Conservation (phyloP, 2,329 filamentous ascomycete genomes). For the Exophiala sp. region DNA sequence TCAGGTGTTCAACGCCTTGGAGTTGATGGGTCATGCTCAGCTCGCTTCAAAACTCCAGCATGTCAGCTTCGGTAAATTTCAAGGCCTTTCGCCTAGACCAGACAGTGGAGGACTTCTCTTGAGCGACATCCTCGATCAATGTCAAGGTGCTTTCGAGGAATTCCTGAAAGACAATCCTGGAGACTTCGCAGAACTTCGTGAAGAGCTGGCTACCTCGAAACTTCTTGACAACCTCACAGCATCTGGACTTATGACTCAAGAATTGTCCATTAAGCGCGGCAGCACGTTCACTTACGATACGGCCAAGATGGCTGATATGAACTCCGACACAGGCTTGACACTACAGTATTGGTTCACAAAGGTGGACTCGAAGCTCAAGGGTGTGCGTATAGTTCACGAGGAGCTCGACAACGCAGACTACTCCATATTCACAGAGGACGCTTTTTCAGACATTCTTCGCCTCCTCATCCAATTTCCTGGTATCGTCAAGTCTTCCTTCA, state of each 20-base stretch:
- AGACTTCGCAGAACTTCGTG: slow-evolving; percentile 72
- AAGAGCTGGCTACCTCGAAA: slow-evolving; percentile 61
- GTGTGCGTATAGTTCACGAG: slow-evolving; percentile 51
- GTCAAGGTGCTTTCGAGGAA: slow-evolving; percentile 84
- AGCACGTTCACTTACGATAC: slow-evolving; percentile 66
- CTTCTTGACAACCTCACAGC: slow-evolving; percentile 80
- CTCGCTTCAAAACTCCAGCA: slow-evolving; percentile 67
- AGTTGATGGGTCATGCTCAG: slow-evolving; percentile 66
- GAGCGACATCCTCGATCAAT: slow-evolving; percentile 65
- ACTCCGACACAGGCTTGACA: slow-evolving; percentile 81
- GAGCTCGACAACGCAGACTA: slow-evolving; percentile 64
- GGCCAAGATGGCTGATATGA: slow-evolving; percentile 77
- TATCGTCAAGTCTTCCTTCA: slow-evolving; percentile 76
- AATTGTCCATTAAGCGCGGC: slow-evolving; percentile 82
- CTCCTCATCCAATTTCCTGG: slow-evolving; percentile 82
- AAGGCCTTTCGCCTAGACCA: slow-evolving; percentile 67
- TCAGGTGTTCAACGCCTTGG: slow-evolving; percentile 73
- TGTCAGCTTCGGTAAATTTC: slow-evolving; percentile 70
- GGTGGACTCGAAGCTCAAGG: slow-evolving; percentile 60
- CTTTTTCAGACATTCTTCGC: slow-evolving; percentile 70
- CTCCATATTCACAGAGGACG: slow-evolving; percentile 65
- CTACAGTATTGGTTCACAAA: slow-evolving; percentile 79
- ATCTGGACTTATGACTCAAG: slow-evolving; percentile 85
- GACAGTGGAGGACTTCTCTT: slow-evolving; percentile 63
- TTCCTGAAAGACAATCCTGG: slow-evolving; percentile 78